A percentile compares a stretch with the other conserved stretches of the same genome.
phyloP scores from a whole-genome alignment of 495 filamentous ascomycete species.

The Corynascus novoguineensis region DNA sequence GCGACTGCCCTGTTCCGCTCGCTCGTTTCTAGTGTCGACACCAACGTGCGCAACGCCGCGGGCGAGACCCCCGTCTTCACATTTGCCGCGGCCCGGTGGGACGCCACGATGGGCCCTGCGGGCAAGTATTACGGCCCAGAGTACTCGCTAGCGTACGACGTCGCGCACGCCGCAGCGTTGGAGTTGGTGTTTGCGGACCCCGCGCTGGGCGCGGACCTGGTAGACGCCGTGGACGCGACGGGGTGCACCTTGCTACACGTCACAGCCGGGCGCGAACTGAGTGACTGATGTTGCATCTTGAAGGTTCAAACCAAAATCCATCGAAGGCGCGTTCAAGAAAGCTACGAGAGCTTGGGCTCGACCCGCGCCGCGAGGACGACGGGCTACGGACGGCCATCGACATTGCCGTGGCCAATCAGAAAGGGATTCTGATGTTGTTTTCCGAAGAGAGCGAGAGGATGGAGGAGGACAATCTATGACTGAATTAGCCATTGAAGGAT shows the following conservation, averaged over 20 bases:
- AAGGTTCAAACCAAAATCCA: neutral
- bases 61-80: neutral
- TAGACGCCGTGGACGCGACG: neutral
- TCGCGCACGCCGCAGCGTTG: neutral
- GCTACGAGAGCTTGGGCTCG: constrained; percentile 3
- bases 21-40: neutral
- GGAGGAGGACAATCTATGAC: too few species aligned
- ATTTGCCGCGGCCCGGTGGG: neutral
- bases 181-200: neutral
- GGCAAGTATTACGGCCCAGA: neutral
- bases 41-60: constrained; percentile 8
- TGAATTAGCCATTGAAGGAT: too few species aligned
- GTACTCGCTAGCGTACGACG: neutral
- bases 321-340: neutral
- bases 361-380: neutral
- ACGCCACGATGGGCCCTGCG: neutral
- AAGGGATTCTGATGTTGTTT: neutral
- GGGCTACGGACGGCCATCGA: constrained; percentile 9
- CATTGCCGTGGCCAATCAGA: neutral
- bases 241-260: constrained; percentile 2
- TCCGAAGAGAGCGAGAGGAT: constrained; percentile 1
- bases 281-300: neutral
- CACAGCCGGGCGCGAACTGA: neutral
- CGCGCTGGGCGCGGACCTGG: neutral
- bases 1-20: neutral